Percentiles rank a stretch among this genome's conserved stretches.
phyloP scores from a whole-genome alignment of 805 yeast species.

The Candida glaebosa region DNA sequence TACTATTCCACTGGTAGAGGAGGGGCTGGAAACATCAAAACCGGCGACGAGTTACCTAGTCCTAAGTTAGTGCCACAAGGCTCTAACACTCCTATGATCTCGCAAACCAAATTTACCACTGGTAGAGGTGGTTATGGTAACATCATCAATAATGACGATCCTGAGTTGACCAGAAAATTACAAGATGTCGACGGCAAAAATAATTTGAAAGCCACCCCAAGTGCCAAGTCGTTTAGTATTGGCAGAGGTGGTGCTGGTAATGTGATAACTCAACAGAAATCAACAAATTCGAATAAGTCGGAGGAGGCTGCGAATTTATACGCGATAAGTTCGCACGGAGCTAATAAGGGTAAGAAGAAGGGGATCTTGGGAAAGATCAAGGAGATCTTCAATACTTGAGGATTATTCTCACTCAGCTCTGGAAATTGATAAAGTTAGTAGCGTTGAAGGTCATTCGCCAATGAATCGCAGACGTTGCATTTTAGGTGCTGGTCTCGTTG shows the following conservation, averaged over 20 bases:
- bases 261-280: conserved; percentile 36
- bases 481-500: too few species aligned
- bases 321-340: conserved; percentile 35
- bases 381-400: conserved; percentile 26
- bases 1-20: conserved; percentile 73
- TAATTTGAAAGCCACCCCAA: conserved; percentile 41
- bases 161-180: conserved; percentile 54
- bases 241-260: conserved; percentile 72
- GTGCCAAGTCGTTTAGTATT: conserved; percentile 45
- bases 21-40: conserved; percentile 68
- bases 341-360: conserved; percentile 22
- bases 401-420: background rate
- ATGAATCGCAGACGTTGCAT: too few species aligned
- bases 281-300: conserved; percentile 16
- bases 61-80: conserved; percentile 59
- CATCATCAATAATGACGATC: conserved; percentile 61
- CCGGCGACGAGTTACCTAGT: conserved; percentile 41
- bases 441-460: too few species aligned
- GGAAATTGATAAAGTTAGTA: background rate
- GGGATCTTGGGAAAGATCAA: conserved; percentile 47
- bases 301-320: conserved; percentile 22
- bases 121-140: conserved; percentile 82
- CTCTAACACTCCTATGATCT: conserved; percentile 56
- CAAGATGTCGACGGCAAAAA: conserved; percentile 57
- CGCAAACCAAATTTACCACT: conserved; percentile 57